These are phyloP conservation scores for Hypoxylon rubiginosum DNA, from an alignment of 2,329 filamentous ascomycete species.

Conservation along the genomic window DNA sequence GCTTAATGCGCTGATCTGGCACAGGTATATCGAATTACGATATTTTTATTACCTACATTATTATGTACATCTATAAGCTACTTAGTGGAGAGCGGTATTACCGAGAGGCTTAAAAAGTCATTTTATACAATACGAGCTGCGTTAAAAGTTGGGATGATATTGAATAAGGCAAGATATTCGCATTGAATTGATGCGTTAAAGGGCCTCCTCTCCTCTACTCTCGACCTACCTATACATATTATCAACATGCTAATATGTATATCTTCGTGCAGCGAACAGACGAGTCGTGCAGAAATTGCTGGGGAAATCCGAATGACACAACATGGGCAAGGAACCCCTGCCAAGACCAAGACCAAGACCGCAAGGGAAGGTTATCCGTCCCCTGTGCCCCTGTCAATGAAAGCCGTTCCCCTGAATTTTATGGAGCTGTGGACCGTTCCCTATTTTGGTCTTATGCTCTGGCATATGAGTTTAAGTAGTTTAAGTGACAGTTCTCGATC, in stretches of 20 bases:
- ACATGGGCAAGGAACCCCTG: constrained; percentile 28
- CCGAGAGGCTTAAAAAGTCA: constrained; percentile 15
- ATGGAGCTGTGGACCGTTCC: constrained; percentile 21
- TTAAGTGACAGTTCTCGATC: constrained; percentile 24
- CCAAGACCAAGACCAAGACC: constrained; percentile 24
- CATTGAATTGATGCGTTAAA: neutral
- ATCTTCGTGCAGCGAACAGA: neutral
- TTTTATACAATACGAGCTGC: constrained; percentile 9
- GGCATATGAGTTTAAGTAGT: constrained; percentile 18
- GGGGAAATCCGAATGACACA: constrained; percentile 10
- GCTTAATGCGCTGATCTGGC: neutral
- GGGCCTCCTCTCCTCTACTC: no score
- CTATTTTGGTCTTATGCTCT: constrained; percentile 18
- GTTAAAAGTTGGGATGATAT: neutral
- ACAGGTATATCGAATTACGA: neutral
- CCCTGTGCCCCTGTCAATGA: constrained; percentile 20
- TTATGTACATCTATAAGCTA: no score
- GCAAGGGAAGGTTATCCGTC: constrained; percentile 7
- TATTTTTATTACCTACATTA: constrained; percentile 1
- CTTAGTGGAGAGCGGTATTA: constrained; percentile 20
- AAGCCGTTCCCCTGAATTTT: constrained; percentile 34
- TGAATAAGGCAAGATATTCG: neutral
- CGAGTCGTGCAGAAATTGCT: constrained; percentile 5
- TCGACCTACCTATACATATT: no score
- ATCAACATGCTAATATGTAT: neutral